Base-by-base conservation (phyloP, 768 basidiomycete genomes). In the Rhodotorula babjevae region DNA sequence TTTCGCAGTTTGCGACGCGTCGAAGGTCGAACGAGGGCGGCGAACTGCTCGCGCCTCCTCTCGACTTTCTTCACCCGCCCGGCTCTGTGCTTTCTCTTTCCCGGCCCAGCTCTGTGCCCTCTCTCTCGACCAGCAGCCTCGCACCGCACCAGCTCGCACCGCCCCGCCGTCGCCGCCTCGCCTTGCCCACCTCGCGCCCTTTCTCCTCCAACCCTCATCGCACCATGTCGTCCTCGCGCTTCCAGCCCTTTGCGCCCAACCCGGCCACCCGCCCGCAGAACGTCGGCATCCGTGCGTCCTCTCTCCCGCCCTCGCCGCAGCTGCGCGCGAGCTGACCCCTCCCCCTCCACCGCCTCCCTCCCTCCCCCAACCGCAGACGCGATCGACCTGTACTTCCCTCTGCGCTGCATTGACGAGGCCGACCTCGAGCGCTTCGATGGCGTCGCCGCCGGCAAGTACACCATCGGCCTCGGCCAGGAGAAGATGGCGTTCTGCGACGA, bases 401-500 rank as follows among this genome's bases (percentile, higher is more conserved):
- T 42, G 63, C 78, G 96, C 89, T 96, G 94, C 83, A 90, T 99
- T 83, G 93, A 93, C 16, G 93, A 98, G 83, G 87, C 89, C 65
- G 94, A 91, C 75, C 88, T 99, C 62, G 95, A 98, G 81, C 88
- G 85, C 67, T 98, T 90, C 82, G 95, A 98, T 79, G 91, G 91
- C 78, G 95, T 97, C 57, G 84, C 92, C 68, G 87, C 91, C 79
- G 96, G 96, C 71, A 98, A 98, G 74, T 98, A 99, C 85, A 99
- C 96, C 76, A 96, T 98, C 81, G 96, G 96, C 80, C 88, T 99
- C 52, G 96, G 94, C 68, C 92, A 95, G 82, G 88, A 94, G 81
- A 93, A 88, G 85, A 99, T 99, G 96, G 93, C 95, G 47, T 98
- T 92, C 87, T 90, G 90, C 70, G 94, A 97, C 81, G 96, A 99